Conservation (phyloP, 495 filamentous ascomycete genomes). For the Pseudomonodictys pantanalensis region DNA sequence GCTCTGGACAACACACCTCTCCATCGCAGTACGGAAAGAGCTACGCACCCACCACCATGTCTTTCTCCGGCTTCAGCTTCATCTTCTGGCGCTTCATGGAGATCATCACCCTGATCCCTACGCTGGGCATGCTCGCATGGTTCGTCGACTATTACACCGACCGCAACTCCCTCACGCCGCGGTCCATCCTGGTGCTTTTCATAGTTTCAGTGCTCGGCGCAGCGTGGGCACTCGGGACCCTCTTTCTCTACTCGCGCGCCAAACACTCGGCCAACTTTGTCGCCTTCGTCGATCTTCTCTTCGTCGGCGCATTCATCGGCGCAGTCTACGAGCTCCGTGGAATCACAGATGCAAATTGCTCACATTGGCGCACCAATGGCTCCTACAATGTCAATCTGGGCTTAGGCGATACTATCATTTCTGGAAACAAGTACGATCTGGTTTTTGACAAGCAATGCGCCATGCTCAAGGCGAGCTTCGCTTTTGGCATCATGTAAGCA, state of each 20-base stretch:
- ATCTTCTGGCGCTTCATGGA: slow-evolving; percentile 77
- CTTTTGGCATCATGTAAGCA: slow-evolving; percentile 72
- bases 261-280: slow-evolving; percentile 72
- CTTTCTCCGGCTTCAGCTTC: slow-evolving; percentile 66
- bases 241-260: slow-evolving; percentile 75
- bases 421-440: slow-evolving; percentile 46
- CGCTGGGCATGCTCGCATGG: slow-evolving; percentile 82
- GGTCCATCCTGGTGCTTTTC: slow-evolving; percentile 83
- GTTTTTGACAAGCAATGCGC: slow-evolving; percentile 70
- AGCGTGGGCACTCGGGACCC: slow-evolving; percentile 76
- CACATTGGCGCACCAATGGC: slow-evolving; percentile 47
- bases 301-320: slow-evolving; percentile 81
- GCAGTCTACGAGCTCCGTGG: slow-evolving; percentile 71
- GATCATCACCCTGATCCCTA: slow-evolving; percentile 82
- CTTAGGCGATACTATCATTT: slow-evolving; percentile 55
- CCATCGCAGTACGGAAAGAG: not conserved
- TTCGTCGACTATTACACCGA: slow-evolving; percentile 75
- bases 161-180: slow-evolving; percentile 69
- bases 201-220: slow-evolving; percentile 77
- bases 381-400: slow-evolving; percentile 51
- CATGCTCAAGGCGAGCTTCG: slow-evolving; percentile 86
- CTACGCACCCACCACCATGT: slow-evolving; percentile 26
- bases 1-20: not conserved
- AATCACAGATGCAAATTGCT: slow-evolving; percentile 66
- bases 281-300: slow-evolving; percentile 70